Percentiles rank a stretch among this genome's conserved stretches.
Evolutionary conservation across 805 yeast genomes (phyloP).

Genomic region (Lachancea lanzarotensis): DNA sequence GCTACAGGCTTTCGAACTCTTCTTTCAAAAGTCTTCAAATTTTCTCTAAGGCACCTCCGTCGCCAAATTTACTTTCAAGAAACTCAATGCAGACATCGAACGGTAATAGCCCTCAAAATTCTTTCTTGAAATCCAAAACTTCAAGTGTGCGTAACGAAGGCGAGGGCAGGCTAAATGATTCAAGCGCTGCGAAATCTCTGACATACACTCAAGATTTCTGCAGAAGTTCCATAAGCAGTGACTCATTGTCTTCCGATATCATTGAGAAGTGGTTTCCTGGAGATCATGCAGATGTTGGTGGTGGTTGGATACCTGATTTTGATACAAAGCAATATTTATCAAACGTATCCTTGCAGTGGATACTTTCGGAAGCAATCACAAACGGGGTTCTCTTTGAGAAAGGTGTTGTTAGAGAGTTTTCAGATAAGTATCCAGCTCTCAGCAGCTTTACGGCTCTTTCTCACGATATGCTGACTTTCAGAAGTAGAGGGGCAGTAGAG

Average conservation of each 20-base stretch:
- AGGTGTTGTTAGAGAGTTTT: slow-evolving; percentile 37
- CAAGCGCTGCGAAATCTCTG: not conserved
- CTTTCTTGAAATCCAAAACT: not conserved
- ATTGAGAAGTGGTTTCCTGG: slow-evolving; percentile 63
- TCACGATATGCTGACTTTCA: slow-evolving; percentile 44
- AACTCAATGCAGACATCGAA: not conserved
- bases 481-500: slow-evolving; percentile 7
- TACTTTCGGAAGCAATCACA: slow-evolving; percentile 46
- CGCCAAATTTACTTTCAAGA: not conserved
- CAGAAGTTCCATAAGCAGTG: slow-evolving; percentile 2
- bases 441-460: slow-evolving; percentile 42
- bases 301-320: slow-evolving; percentile 51
- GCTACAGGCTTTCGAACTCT: not conserved
- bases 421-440: slow-evolving; percentile 34
- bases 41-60: not conserved
- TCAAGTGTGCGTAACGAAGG: not conserved
- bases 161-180: not conserved
- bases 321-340: slow-evolving; percentile 37
- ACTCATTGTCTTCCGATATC: slow-evolving; percentile 20
- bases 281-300: slow-evolving; percentile 63
- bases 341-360: slow-evolving; percentile 54
- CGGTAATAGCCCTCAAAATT: not conserved
- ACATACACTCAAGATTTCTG: not conserved
- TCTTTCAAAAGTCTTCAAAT: not conserved
- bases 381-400: slow-evolving; percentile 44